A percentile compares a stretch with the other conserved stretches of the same genome.
Evolutionary conservation across 306 rosid genomes (phyloP).

Genomic region (Glycine tomentella): DNA sequence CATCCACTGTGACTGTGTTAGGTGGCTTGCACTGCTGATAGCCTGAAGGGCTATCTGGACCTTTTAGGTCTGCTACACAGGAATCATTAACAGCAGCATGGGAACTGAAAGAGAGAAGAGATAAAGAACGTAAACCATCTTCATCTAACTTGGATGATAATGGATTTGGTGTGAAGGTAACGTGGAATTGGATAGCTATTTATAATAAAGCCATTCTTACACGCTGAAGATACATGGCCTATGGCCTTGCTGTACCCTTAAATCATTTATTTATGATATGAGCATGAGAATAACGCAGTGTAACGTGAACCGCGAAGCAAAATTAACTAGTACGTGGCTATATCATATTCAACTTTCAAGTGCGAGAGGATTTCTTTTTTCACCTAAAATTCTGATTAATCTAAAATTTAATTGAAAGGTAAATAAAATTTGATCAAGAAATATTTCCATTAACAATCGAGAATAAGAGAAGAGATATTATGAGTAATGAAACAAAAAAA

Average conservation of each 20-base stretch:
- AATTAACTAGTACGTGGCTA: no score
- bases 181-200: neutral
- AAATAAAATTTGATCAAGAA: no score
- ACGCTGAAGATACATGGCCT: neutral
- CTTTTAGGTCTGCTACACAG: conserved; percentile 63
- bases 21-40: conserved; percentile 54
- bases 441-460: no score
- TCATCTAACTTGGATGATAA: neutral
- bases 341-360: no score
- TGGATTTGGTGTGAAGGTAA: neutral
- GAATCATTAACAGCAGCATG: conserved; percentile 56
- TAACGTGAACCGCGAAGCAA: no score
- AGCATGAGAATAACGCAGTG: no score
- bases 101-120: conserved; percentile 13
- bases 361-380: no score
- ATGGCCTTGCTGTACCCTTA: no score
- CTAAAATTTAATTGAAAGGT: no score
- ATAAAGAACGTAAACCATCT: neutral
- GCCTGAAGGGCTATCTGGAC: conserved; percentile 58
- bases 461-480: no score
- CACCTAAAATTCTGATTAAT: no score
- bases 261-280: no score
- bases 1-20: conserved; percentile 50
- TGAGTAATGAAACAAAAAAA: neutral
- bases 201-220: neutral